phyloP scores from a whole-genome alignment of 805 yeast species.

The Schizosaccharomyces japonicus region DNA sequence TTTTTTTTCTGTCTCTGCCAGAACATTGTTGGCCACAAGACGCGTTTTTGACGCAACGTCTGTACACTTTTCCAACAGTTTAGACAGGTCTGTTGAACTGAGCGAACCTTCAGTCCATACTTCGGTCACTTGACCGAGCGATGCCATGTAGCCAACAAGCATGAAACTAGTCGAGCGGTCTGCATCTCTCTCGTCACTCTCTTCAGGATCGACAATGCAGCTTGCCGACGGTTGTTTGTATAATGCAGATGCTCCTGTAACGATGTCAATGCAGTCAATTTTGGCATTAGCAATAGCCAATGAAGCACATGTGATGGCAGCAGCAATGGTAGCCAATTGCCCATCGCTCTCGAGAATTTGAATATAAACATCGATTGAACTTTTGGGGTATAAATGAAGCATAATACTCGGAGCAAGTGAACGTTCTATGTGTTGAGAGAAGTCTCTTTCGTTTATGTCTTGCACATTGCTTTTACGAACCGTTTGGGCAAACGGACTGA shows the following conservation, averaged over 20 bases:
- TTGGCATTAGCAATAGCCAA: constrained; percentile 69
- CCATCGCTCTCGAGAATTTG: constrained; percentile 26
- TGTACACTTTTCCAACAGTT: background rate
- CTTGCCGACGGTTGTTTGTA: background rate
- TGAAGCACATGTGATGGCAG: constrained; percentile 31
- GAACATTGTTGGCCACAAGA: background rate
- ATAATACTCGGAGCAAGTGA: constrained; percentile 30
- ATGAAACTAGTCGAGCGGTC: constrained; percentile 5
- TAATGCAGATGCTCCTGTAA: constrained; percentile 20
- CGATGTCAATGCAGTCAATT: constrained; percentile 54
- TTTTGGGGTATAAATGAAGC: constrained; percentile 63
- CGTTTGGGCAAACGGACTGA: constrained; percentile 28
- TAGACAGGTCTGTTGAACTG: background rate
- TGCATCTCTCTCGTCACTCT: background rate
- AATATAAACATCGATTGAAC: constrained; percentile 59
- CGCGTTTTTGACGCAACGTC: background rate
- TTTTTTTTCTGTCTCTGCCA: too few relatives aligned
- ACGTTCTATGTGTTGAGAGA: constrained; percentile 26
- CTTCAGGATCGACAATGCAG: constrained; percentile 7
- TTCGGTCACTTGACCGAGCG: constrained; percentile 31
- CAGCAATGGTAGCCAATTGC: constrained; percentile 17
- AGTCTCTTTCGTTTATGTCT: constrained; percentile 12
- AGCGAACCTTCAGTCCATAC: constrained; percentile 23
- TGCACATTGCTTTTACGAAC: constrained; percentile 11
- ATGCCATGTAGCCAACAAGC: constrained; percentile 26